These are phyloP conservation scores for Leccinum arenicola DNA, from an alignment of 768 basidiomycete species.

Conservation along the genomic window DNA sequence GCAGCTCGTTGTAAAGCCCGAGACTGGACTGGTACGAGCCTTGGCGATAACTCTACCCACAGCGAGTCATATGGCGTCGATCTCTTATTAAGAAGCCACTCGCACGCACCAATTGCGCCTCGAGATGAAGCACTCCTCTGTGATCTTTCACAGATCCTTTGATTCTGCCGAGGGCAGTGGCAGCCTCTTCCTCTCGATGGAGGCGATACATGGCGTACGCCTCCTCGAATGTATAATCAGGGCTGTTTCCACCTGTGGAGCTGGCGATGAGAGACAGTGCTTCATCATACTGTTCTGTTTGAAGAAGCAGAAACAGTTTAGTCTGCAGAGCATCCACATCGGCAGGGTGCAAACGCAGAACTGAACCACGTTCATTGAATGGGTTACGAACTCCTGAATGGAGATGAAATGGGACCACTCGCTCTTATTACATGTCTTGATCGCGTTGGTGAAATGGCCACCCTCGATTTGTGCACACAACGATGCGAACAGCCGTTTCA, in stretches of 20 bases:
- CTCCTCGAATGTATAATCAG: constrained; percentile 53
- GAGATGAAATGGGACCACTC: constrained; percentile 30
- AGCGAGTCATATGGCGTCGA: constrained; percentile 13
- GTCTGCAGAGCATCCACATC: constrained; percentile 77
- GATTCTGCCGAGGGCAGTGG: constrained; percentile 46
- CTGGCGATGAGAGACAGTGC: constrained; percentile 60
- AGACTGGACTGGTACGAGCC: constrained; percentile 72
- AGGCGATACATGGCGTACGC: constrained; percentile 85
- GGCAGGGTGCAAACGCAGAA: constrained; percentile 62
- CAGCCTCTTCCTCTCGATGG: constrained; percentile 72
- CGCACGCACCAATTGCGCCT: constrained; percentile 80
- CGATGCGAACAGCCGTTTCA: constrained; percentile 69
- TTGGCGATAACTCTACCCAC: constrained; percentile 67
- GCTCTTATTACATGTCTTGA: constrained; percentile 94
- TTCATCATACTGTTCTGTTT: constrained; percentile 75
- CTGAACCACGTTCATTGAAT: constrained; percentile 37
- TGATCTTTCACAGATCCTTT: constrained; percentile 45
- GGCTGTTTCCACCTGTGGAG: constrained; percentile 6
- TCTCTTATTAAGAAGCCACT: constrained; percentile 14
- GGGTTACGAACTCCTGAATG: constrained; percentile 21
- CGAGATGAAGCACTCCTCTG: constrained; percentile 71
- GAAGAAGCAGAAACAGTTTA: constrained; percentile 83
- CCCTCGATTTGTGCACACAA: constrained; percentile 87
- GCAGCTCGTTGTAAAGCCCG: constrained; percentile 75
- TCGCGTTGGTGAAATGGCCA: constrained; percentile 80